Conservation (phyloP, 768 basidiomycete species). For the Multifurca ochricompacta region DNA sequence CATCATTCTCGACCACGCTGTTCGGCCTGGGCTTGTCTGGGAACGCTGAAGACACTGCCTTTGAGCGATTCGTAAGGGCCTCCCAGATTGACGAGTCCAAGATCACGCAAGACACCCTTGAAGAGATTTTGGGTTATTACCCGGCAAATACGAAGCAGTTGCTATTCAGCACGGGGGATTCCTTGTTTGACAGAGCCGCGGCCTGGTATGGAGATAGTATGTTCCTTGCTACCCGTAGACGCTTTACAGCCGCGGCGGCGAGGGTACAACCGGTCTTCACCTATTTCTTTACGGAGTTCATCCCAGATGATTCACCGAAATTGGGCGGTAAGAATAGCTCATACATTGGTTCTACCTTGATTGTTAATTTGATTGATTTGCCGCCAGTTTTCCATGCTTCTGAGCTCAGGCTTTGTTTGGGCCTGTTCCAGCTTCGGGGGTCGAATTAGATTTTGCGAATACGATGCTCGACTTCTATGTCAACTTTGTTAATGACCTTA, state of each 20-base stretch:
- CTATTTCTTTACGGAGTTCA: slow-evolving; percentile 50
- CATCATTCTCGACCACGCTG: slow-evolving; percentile 35
- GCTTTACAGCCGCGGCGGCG: slow-evolving; percentile 44
- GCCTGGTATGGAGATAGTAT: slow-evolving; percentile 55
- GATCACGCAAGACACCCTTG: slow-evolving; percentile 35
- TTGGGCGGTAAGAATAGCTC: slow-evolving; percentile 35
- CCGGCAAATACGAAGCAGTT: slow-evolving; percentile 41
- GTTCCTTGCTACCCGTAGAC: slow-evolving; percentile 44
- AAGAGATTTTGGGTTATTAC: slow-evolving; percentile 34
- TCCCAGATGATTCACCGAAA: slow-evolving; percentile 43
- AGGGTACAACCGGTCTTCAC: slow-evolving; percentile 41
- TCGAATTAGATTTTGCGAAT: slow-evolving; percentile 40
- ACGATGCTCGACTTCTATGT: slow-evolving; percentile 46
- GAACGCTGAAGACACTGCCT: slow-evolving; percentile 35
- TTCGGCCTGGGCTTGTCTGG: slow-evolving; percentile 34
- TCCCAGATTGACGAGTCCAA: slow-evolving; percentile 49
- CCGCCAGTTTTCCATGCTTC: slow-evolving; percentile 40
- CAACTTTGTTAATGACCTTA: slow-evolving; percentile 47
- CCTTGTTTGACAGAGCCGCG: slow-evolving; percentile 46
- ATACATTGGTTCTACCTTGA: too few species aligned
- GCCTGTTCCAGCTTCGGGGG: slow-evolving; percentile 32
- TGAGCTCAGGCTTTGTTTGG: slow-evolving; percentile 45
- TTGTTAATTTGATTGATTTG: not conserved
- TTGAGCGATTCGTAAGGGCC: slow-evolving; percentile 40
- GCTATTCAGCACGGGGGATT: slow-evolving; percentile 52